Base-by-base conservation (phyloP, 352 stramenopile genomes). In the Globisporangium irregulare region DNA sequence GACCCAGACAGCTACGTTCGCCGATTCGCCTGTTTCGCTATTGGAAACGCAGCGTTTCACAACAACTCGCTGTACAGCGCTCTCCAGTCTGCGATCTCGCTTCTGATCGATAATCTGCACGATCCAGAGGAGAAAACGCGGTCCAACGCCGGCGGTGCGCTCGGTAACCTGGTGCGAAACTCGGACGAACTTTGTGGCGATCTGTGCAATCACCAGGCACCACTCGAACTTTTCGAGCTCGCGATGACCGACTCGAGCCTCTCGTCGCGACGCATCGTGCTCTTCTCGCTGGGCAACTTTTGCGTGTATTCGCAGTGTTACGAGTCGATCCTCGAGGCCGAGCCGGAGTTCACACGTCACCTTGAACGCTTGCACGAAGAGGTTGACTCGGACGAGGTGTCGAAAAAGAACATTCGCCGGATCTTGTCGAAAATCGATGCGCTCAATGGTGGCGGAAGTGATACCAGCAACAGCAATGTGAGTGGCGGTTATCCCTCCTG, bases 31-130 rank as follows among this genome's bases (percentile, higher is more conserved):
- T 97, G 90, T 78, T 98, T 98, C 73, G 93, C 92, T n/a, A 85
- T 98, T 38, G 94, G 94, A 38, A 98, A 98, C 65, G 92, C 91
- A 18, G 92, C 94, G 8, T 98, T 98, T 68, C 90, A 98, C 74
- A 90, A 78, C 60, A 77, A 73, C 15, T 66, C 76, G 2, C 66
- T 98, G 3, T 98, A 98, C 70, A 41, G 77, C 3, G 61, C 69
- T 4, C 78, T 98, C 3, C 78, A 71, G 18, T 57, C 78, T 20
- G 75, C 84, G 7, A 86, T 98, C 29, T 76, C 81, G 3, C 66
- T 90, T 20, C 62, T 98, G 25, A 72, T 89, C 5, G 69, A 79
- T 20, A 93, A 97, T 59, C 63, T 92, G n/a, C 73, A 81, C 14
- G 76, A 90, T 41, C 62, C 73, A 1, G 91, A 98, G 38, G 89